Conservation (phyloP, 192 early-diverging fungal genomes). For the Geosiphon pyriformis region DNA sequence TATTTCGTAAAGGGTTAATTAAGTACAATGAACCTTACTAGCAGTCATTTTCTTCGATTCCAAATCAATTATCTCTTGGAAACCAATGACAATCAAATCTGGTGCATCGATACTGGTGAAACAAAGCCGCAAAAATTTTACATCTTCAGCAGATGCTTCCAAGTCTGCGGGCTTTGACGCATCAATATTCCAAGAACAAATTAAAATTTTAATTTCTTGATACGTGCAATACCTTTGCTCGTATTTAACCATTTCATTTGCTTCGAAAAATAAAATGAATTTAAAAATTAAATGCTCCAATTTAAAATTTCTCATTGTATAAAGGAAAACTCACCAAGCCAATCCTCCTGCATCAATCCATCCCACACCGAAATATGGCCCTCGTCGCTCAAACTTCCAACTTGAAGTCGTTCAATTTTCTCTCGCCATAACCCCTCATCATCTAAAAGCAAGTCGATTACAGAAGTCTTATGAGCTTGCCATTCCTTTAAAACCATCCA, state of each 20-base stretch:
- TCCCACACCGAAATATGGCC: constrained; percentile 74
- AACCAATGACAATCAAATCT: constrained; percentile 74
- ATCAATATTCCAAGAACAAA: constrained; percentile 94
- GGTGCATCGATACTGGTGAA: constrained; percentile 49
- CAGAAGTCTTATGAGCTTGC: constrained; percentile 51
- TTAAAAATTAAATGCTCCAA: background rate
- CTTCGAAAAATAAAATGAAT: constrained; percentile 25
- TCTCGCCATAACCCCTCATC: constrained; percentile 43
- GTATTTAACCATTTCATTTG: constrained; percentile 54
- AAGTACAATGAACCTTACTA: constrained; percentile 37
- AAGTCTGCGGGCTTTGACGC: constrained; percentile 79
- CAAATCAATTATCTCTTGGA: constrained; percentile 85
- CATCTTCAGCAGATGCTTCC: constrained; percentile 49
- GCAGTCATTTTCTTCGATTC: constrained; percentile 78
- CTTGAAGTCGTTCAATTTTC: constrained; percentile 41
- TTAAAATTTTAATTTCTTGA: constrained; percentile 62
- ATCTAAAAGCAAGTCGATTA: constrained; percentile 47
- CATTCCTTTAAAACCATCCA: constrained; percentile 62
- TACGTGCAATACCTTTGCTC: constrained; percentile 59
- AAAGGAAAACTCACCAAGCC: constrained; percentile 44
- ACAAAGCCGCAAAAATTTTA: constrained; percentile 44
- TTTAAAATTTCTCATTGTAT: background rate
- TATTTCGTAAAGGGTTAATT: background rate
- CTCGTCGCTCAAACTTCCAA: constrained; percentile 55
- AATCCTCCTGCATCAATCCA: constrained; percentile 64